Evolutionary conservation across 495 filamentous ascomycete genomes (phyloP), one percentile per base, ranked within the genome.

Genomic region (Hypomontagnella monticulosa): DNA sequence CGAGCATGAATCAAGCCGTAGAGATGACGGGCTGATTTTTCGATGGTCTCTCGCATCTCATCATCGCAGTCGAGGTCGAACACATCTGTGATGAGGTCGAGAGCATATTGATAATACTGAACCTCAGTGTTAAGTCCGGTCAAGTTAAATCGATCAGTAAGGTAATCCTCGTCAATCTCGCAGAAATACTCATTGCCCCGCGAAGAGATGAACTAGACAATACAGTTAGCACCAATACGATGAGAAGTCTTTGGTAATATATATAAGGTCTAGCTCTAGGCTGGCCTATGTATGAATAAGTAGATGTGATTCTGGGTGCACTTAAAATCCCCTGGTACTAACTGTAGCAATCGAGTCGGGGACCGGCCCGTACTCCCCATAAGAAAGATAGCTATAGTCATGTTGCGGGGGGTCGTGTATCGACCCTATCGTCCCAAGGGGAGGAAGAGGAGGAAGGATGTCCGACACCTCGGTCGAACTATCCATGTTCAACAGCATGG

Each of bases 41-140:
- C 95, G 50, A 99, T 98, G 69, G 93, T 92, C 80, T 97, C 95
- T 38, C 95, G 87, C 84, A 97, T 93, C 49, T 98, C 95, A 75
- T 98, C 96, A 72, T 98, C 93, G 75, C 95, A 97, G 77, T 99
- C 95, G 71, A 98, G 89, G 70, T 99, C 95, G 76, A 99, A 99
- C 42, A 98, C 94, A 72, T 99, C 95, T n/a, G 96, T 99, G 48
- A 99, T 91, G n/a, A 99, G 86, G 73, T 99, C 95, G 23, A 99
- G 85, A 9, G 95, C 96, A 85, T 98, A 96, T 75, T 99, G 94
- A 73, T 99, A 99, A 82, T 98, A 97, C 61, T 95, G 90, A 4
- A 99, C 95, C 74, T 99, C 95, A 32, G 93, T 92, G 76, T 98
- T 97, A 32, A 99, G 86, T 40, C 94, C 95, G 9, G 95, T 99